Conservation (phyloP, 345 rosid species). For the Cardamine occulta region DNA sequence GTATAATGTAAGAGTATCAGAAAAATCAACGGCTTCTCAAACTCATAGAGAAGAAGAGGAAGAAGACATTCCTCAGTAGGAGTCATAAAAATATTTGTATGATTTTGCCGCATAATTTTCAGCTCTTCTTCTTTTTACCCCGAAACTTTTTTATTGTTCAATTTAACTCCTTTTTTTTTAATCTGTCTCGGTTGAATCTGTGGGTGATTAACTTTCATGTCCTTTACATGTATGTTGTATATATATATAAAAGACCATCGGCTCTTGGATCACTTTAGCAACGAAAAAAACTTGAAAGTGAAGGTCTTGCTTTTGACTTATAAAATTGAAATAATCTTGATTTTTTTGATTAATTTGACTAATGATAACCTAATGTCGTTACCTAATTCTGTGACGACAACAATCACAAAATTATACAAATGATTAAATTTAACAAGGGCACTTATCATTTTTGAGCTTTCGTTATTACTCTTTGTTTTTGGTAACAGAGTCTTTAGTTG, state of each 20-base stretch:
- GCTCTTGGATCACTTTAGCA: slow-evolving; percentile 13
- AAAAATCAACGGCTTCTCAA: slow-evolving; percentile 63
- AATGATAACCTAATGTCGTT: too few relatives aligned
- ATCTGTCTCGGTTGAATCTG: slow-evolving; percentile 3
- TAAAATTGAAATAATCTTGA: background rate
- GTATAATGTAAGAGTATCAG: slow-evolving; percentile 79
- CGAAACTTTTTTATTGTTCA: slow-evolving; percentile 25
- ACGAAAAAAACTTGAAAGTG: background rate
- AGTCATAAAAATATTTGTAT: slow-evolving; percentile 29
- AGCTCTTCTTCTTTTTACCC: slow-evolving; percentile 23
- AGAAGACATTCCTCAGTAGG: slow-evolving; percentile 20
- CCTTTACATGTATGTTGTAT: slow-evolving; percentile 37
- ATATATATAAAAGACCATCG: slow-evolving; percentile 34
- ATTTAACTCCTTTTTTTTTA: background rate
- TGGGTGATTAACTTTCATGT: slow-evolving; percentile 23
- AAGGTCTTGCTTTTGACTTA: background rate
- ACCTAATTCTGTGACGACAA: slow-evolving; percentile 33
- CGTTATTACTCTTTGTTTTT: background rate
- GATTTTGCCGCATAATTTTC: slow-evolving; percentile 20
- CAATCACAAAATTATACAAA: background rate
- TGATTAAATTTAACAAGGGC: background rate
- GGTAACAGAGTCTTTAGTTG: background rate
- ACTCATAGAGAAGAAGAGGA: slow-evolving; percentile 43
- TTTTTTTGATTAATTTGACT: slow-evolving; percentile 4
- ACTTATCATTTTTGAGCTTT: background rate